Evolutionary conservation across 163 green algal genomes (phyloP).

Genomic region (Chlamydomonas reinhardtii): DNA sequence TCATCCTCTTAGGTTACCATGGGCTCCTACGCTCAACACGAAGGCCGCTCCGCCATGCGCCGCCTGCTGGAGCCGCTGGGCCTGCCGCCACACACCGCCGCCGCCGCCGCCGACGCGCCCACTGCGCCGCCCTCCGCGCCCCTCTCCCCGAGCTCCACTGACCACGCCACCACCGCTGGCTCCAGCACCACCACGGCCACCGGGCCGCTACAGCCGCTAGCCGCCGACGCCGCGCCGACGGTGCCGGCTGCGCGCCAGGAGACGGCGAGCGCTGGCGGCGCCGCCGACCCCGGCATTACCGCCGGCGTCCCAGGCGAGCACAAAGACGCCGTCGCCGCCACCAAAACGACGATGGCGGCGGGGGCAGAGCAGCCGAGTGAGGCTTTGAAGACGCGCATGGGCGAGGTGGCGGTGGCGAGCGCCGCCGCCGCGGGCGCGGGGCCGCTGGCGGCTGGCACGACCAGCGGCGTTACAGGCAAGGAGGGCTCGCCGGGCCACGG

Average conservation of each 20-base stretch:
- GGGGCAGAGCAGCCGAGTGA: no score
- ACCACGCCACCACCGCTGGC: not conserved
- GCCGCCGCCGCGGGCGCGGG: no score
- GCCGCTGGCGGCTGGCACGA: not conserved
- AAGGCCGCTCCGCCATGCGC: slow-evolving; percentile 27
- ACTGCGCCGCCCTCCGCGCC: slow-evolving; percentile 31
- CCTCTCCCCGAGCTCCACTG: slow-evolving; percentile 4
- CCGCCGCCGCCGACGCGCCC: not conserved
- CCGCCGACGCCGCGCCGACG: no score
- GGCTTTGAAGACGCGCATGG: no score
- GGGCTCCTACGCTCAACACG: not conserved
- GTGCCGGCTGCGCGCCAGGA: no score
- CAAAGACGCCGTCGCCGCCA: no score
- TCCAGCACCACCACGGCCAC: not conserved
- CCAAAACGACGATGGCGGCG: no score
- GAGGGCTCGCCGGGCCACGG: not conserved
- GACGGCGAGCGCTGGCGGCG: no score
- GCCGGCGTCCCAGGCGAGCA: no score
- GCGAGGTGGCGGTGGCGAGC: no score
- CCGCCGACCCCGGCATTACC: no score
- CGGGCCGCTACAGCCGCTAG: not conserved
- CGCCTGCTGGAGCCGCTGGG: slow-evolving; percentile 18
- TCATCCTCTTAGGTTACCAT: slow-evolving; percentile 40
- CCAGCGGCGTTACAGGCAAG: not conserved
- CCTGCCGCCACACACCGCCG: not conserved